A percentile compares a stretch with the other conserved stretches of the same genome.
Conservation (phyloP, 768 basidiomycete genomes). For the Xerocomus spinulosus region DNA sequence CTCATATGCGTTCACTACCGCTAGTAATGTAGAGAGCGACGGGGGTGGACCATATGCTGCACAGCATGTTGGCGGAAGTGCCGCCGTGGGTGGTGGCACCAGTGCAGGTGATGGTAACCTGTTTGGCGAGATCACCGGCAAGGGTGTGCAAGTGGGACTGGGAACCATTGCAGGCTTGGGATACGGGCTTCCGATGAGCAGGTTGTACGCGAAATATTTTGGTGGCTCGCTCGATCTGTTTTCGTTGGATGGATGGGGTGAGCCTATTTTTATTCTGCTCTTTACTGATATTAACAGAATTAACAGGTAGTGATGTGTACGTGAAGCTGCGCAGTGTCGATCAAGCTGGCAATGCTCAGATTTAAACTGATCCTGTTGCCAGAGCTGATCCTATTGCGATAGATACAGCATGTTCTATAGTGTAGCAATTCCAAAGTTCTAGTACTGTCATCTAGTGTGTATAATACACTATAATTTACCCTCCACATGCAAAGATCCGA, state of each 20-base stretch:
- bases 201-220: slow-evolving; percentile 76
- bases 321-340: slow-evolving; percentile 52
- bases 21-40: slow-evolving; percentile 45
- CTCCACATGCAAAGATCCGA: background rate
- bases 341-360: slow-evolving; percentile 47
- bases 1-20: slow-evolving; percentile 90
- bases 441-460: background rate
- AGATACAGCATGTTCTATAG: background rate
- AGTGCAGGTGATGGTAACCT: slow-evolving; percentile 46
- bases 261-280: slow-evolving; percentile 11
- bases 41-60: slow-evolving; percentile 75
- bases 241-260: slow-evolving; percentile 81
- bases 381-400: background rate
- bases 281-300: background rate
- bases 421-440: background rate
- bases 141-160: slow-evolving; percentile 72
- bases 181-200: slow-evolving; percentile 82
- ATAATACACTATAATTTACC: slow-evolving; percentile 4
- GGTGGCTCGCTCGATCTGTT: slow-evolving; percentile 81
- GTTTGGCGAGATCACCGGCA: slow-evolving; percentile 74
- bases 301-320: slow-evolving; percentile 47
- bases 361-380: no score
- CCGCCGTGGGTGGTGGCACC: slow-evolving; percentile 47
- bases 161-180: slow-evolving; percentile 91
- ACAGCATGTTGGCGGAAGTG: slow-evolving; percentile 70